Base-by-base conservation (phyloP, 73 alveolate genomes). In the Stentor roeselii region DNA sequence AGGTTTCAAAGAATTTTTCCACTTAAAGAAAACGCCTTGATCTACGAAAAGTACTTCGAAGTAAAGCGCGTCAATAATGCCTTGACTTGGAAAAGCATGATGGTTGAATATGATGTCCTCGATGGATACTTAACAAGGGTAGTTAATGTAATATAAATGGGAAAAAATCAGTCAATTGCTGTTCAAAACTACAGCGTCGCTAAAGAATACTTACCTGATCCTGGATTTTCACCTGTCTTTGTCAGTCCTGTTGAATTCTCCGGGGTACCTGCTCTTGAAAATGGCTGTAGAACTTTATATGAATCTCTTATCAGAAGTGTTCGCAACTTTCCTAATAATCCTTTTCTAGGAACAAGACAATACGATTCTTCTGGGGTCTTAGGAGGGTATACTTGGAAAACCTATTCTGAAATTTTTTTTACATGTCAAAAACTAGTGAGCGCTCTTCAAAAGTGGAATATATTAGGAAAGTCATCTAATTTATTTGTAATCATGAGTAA, bases 341-440 rank as follows among this genome's bases (percentile, higher is more conserved):
- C 67, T 11, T 50, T 50, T 50, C 6, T 50, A 50, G 67, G 67
- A 50, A 50, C 67, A 50, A 50, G 67, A 50, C 21, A 21, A 11
- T 6, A 11, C 6, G 21, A 50, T 21, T 6, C 6, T 11, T 11
- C 30, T 11, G 67, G 67, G 21, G 67, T 50, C 6, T 21, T 50
- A n/a, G 95, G 92, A 15, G 85, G 89, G 36, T 94, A 89, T 83
- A 59, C 61, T 40, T 94, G 97, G 97, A 86, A 92, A 76, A 86
- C 94, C n/a, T 92, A 74, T 84, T 30, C 50, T 11, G 50, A 67
- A 2, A 84, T 89, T 38, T 42, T n/a, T 86, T 59, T 90, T 60
- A 14, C 82, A 83, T 3, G 83, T 91, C 3, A 39, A 60, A 42
- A 39, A 76, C 3, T 86, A 91, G 59, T 60, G 90, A 4, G 83